phyloP scores from a whole-genome alignment of 2,329 filamentous ascomycete species.

The Endoconidiophora polonica region DNA sequence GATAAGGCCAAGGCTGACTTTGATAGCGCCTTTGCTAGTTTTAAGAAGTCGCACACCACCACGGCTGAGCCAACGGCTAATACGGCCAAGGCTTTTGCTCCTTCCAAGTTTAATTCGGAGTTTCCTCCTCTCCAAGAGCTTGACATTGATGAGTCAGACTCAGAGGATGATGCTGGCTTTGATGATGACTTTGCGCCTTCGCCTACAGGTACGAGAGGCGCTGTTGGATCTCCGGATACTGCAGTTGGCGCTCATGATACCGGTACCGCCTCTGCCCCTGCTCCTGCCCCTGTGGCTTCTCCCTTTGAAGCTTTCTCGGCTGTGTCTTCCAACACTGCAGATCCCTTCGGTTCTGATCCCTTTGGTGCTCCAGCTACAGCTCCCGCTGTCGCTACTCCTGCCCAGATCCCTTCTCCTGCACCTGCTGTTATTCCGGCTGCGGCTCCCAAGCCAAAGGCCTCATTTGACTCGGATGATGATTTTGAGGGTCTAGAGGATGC shows the following conservation, averaged over 20 bases:
- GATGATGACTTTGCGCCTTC: conserved; percentile 79
- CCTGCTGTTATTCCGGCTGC: conserved; percentile 17
- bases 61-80: conserved; percentile 16
- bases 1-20: conserved; percentile 63
- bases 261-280: conserved; percentile 15
- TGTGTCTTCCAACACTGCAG: conserved; percentile 17
- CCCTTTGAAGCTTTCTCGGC: conserved; percentile 14
- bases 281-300: not conserved
- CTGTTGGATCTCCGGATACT: conserved; percentile 16
- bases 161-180: conserved; percentile 64
- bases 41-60: conserved; percentile 35
- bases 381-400: conserved; percentile 15
- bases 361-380: conserved; percentile 18
- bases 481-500: conserved; percentile 75
- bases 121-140: conserved; percentile 90
- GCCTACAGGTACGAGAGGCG: conserved; percentile 22
- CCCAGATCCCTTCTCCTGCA: conserved; percentile 17
- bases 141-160: conserved; percentile 72
- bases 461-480: conserved; percentile 61
- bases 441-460: conserved; percentile 27
- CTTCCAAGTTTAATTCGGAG: conserved; percentile 49
- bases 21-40: conserved; percentile 69
- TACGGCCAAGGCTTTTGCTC: conserved; percentile 24
- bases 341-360: conserved; percentile 24
- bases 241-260: conserved; percentile 18